These are phyloP conservation scores for Penicillium simplicissimum DNA, from an alignment of 495 filamentous ascomycete genomes.

Conservation along the genomic window DNA sequence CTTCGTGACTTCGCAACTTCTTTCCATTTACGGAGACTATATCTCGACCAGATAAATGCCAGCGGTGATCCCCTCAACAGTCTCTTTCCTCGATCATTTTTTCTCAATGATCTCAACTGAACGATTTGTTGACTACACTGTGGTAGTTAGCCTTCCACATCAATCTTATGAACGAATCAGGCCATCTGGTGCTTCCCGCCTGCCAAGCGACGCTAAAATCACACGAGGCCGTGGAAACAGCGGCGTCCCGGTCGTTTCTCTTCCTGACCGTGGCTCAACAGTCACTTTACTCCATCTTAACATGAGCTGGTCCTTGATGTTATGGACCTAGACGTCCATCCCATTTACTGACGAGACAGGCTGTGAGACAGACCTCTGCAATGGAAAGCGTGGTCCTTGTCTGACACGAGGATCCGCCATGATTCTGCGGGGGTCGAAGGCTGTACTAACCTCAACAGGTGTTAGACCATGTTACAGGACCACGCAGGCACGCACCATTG, in stretches of 20 bases:
- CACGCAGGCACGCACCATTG: not conserved
- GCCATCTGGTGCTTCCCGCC: not conserved
- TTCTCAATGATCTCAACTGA: not conserved
- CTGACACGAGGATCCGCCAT: not conserved
- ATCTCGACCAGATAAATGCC: not conserved
- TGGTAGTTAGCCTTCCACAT: no score
- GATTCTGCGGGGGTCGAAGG: not conserved
- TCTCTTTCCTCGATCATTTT: not conserved
- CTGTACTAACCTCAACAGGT: not conserved
- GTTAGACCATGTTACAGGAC: not conserved
- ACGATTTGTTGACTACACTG: not conserved
- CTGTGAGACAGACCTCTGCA: no score
- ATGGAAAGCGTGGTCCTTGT: no score
- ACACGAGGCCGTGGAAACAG: not conserved
- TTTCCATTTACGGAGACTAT: not conserved
- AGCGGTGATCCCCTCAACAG: not conserved
- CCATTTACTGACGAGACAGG: not conserved
- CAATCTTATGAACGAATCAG: not conserved
- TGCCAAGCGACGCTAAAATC: not conserved
- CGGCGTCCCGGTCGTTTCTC: not conserved
- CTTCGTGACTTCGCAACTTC: conserved; percentile 1
- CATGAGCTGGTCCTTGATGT: not conserved
- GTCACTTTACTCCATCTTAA: not conserved
- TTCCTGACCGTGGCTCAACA: not conserved
- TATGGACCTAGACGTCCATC: not conserved